Base-by-base conservation (phyloP, 2,329 filamentous ascomycete species). In the Fusarium paranaense region DNA sequence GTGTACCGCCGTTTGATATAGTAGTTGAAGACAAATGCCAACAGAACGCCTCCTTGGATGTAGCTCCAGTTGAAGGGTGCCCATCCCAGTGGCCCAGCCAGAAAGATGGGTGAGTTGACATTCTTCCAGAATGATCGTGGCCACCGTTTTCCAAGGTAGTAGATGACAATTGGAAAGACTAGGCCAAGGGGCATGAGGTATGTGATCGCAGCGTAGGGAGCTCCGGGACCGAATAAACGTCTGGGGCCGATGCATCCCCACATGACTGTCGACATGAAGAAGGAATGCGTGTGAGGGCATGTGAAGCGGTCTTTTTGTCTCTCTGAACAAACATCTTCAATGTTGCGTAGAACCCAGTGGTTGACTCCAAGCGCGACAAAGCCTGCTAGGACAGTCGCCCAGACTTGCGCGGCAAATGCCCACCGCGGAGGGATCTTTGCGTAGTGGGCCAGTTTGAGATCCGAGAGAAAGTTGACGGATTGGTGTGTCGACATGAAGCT, bases 241-340 rank as follows among this genome's bases (percentile, higher is more conserved):
- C 84, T 82, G 0, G 92, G 92, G 0, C 92, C 92, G 64, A 94
- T 91, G 54, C 90, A 86, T 47, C 91, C 91, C 91, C 91, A 92
- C 73, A 93, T 87, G 38, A 93, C 84, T 1, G 90, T 91, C 1
- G 88, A 87, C 9, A 89, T 91, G 82, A 91, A 94, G 81, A 86
- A 87, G 38, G 84, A 83, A 66, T 84, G 84, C 10, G 85, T 86
- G 37, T 81, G 80, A 14, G 87, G 84, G 64, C 86, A 89, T 4
- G 83, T 87, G 78, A 90, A 90, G 65, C 87, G 84, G 64, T 87
- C 82, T 47, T 87, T 83, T 65, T 90, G 84, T 6, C 82, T 76
- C 6, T 83, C 81, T 27, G 82, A 80, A 80, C 92, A 94, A 2
- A 94, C 82, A 25, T 87, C 84, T 2, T 86, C 80, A 67, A 94